These are phyloP conservation scores for Mortierella sp. DNA, from an alignment of 371 early-diverging fungal genomes.

Conservation along the genomic window DNA sequence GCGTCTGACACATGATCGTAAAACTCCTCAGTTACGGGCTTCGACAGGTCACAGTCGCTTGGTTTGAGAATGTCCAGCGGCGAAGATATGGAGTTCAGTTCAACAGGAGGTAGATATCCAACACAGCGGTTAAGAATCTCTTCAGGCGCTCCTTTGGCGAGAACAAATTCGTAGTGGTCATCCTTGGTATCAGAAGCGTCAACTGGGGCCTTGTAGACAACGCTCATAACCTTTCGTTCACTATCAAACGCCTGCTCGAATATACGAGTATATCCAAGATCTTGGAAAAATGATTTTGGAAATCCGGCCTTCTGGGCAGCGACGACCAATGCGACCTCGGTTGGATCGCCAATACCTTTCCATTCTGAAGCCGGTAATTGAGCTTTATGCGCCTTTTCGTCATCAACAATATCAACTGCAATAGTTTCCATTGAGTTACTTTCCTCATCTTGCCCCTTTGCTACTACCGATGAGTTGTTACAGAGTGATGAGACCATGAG, in stretches of 20 bases:
- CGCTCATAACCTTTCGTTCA: slow-evolving; percentile 93
- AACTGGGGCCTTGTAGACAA: slow-evolving; percentile 63
- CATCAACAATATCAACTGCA: not conserved
- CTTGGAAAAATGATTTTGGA: slow-evolving; percentile 69
- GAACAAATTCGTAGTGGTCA: slow-evolving; percentile 60
- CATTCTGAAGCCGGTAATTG: slow-evolving; percentile 47
- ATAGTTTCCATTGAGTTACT: not conserved
- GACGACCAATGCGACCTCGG: slow-evolving; percentile 78
- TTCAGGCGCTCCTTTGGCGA: slow-evolving; percentile 95
- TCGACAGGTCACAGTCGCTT: slow-evolving; percentile 28
- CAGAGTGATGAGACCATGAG: slow-evolving; percentile 66
- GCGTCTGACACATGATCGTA: slow-evolving; percentile 76
- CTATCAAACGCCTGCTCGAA: slow-evolving; percentile 80
- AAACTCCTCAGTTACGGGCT: slow-evolving; percentile 72
- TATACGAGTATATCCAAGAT: slow-evolving; percentile 48
- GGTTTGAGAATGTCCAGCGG: slow-evolving; percentile 38
- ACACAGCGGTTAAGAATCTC: slow-evolving; percentile 80
- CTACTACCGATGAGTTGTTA: slow-evolving; percentile 72
- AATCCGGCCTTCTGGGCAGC: slow-evolving; percentile 80
- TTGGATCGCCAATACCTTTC: slow-evolving; percentile 69
- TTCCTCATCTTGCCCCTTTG: slow-evolving; percentile 40
- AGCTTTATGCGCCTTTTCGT: not conserved
- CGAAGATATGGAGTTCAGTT: slow-evolving; percentile 1
- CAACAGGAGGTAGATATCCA: slow-evolving; percentile 61
- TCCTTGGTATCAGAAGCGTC: not conserved